phyloP scores from a whole-genome alignment of 2,329 filamentous ascomycete genomes.

The Cercospora citrullina region DNA sequence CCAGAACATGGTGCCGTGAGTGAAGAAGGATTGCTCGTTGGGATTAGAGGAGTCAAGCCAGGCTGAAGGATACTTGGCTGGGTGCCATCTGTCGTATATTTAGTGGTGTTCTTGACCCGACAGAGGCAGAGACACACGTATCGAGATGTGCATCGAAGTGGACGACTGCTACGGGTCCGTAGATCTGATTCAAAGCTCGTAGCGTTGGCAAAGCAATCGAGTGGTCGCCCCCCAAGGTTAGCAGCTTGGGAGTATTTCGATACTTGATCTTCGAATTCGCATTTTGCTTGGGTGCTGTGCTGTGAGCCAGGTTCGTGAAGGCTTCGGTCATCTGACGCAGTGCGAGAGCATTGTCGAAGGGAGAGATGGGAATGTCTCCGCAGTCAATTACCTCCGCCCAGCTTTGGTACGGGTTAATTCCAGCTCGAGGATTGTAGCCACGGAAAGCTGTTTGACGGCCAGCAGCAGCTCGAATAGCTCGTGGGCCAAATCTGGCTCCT shows the following conservation, averaged over 20 bases:
- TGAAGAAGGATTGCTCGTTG: constrained; percentile 71
- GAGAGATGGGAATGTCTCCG: constrained; percentile 84
- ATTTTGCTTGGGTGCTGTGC: constrained; percentile 40
- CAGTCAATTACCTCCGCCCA: constrained; percentile 73
- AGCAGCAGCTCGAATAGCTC: constrained; percentile 82
- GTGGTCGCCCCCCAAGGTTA: constrained; percentile 54
- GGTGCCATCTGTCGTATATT: constrained; percentile 60
- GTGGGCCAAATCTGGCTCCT: constrained; percentile 73
- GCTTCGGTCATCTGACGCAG: constrained; percentile 81
- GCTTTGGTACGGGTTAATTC: constrained; percentile 77
- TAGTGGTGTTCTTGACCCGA: background rate
- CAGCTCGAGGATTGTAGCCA: constrained; percentile 78
- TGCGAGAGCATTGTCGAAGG: constrained; percentile 81
- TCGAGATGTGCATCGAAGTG: constrained; percentile 68
- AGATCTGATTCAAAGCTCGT: constrained; percentile 49
- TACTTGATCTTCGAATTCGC: constrained; percentile 44
- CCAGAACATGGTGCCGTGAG: constrained; percentile 91
- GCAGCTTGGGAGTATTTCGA: constrained; percentile 47
- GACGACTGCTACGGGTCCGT: constrained; percentile 50
- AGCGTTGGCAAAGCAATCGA: constrained; percentile 54
- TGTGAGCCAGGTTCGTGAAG: constrained; percentile 66
- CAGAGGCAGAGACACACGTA: constrained; percentile 47
- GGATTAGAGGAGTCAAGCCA: constrained; percentile 60
- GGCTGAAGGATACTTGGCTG: constrained; percentile 72
- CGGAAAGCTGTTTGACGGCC: constrained; percentile 76